Conservation (phyloP, 306 rosid genomes). For the Styphnolobium japonicum region DNA sequence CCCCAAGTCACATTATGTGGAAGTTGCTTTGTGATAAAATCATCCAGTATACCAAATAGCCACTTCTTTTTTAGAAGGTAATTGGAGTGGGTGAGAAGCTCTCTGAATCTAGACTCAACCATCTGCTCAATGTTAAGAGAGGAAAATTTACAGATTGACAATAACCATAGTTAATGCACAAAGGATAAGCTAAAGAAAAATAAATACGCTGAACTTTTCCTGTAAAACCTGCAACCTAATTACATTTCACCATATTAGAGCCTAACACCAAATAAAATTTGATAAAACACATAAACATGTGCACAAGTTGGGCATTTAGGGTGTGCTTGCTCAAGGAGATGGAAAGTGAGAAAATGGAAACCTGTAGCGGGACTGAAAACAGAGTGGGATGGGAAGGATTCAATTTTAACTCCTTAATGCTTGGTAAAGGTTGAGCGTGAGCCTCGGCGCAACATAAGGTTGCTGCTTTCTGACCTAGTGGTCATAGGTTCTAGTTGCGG, state of each 20-base stretch:
- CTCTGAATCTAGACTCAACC: constrained; percentile 77
- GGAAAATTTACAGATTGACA: constrained; percentile 1
- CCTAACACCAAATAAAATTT: background rate
- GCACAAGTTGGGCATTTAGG: background rate
- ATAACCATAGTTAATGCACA: background rate
- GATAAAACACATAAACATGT: background rate
- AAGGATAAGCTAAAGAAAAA: constrained; percentile 2
- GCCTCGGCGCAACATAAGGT: background rate
- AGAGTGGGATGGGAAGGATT: background rate
- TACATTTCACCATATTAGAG: constrained; percentile 2
- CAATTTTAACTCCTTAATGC: background rate
- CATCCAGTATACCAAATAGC: constrained; percentile 77
- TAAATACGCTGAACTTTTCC: background rate
- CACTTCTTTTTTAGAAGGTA: constrained; percentile 73
- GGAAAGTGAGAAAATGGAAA: background rate
- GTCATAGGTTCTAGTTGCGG: background rate
- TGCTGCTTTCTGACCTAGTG: background rate
- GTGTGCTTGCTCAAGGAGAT: background rate
- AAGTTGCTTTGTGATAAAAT: constrained; percentile 83
- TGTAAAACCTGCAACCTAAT: background rate
- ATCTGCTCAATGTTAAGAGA: constrained; percentile 48
- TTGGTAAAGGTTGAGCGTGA: background rate
- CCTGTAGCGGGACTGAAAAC: background rate
- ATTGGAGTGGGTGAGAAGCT: constrained; percentile 67
- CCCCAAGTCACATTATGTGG: constrained; percentile 96